Percentiles rank a stretch among this genome's conserved stretches.
Evolutionary conservation across 2,329 filamentous ascomycete genomes (phyloP).

Genomic region (Aureobasidium subglaciale): DNA sequence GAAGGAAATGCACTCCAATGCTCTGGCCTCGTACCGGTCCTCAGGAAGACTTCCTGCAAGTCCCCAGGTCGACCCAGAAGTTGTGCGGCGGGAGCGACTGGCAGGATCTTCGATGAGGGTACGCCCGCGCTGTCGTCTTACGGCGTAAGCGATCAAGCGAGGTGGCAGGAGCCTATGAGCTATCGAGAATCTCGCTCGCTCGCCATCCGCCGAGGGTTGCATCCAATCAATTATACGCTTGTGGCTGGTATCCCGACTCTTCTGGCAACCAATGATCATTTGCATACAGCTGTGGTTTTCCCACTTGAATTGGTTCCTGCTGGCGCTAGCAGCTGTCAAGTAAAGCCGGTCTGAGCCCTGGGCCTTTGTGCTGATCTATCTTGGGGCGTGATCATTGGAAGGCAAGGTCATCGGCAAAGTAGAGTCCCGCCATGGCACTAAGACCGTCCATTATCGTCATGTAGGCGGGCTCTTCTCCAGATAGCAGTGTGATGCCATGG

Average conservation of each 20-base stretch:
- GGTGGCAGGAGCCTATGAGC: constrained; percentile 4
- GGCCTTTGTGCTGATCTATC: neutral
- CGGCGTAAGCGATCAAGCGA: constrained; percentile 10
- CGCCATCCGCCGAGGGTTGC: constrained; percentile 1
- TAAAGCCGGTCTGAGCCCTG: neutral
- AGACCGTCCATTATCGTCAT: neutral
- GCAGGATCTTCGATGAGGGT: neutral
- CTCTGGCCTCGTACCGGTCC: neutral
- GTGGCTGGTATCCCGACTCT: constrained; percentile 11
- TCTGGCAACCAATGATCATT: neutral
- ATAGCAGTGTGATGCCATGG: neutral
- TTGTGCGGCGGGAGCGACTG: constrained; percentile 3
- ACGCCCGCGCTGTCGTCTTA: constrained; percentile 14
- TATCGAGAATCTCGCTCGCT: neutral
- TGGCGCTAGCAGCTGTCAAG: constrained; percentile 12
- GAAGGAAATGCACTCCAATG: constrained; percentile 1
- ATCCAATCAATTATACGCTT: neutral
- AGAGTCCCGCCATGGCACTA: neutral
- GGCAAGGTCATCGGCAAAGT: neutral
- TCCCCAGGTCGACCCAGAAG: neutral
- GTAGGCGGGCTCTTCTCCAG: neutral
- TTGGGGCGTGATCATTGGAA: neutral
- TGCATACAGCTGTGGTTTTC: neutral
- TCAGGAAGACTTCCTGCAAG: neutral
- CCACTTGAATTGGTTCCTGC: constrained; percentile 4